Base-by-base conservation (phyloP, 2,329 filamentous ascomycete species). In the Fusarium redolens region DNA sequence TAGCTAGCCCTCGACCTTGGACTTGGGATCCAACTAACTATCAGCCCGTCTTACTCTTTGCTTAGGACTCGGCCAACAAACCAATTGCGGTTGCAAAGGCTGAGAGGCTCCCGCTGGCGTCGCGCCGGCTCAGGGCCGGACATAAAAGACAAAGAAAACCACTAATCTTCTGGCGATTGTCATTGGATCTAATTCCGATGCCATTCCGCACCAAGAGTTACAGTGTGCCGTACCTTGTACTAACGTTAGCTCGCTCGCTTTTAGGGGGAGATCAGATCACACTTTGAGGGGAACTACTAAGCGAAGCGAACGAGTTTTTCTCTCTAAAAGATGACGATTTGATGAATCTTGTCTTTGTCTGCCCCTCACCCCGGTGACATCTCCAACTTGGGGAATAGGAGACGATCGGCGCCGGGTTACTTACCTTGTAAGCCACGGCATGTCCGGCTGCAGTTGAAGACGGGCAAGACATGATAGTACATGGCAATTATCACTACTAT, bases 321-420 rank as follows among this genome's bases (percentile, higher is more conserved):
- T 67, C 30, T 40, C 38, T 52, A 30, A 47, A 54, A 59, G 64
- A 74, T 74, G 71, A 74, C 57, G 71, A 72, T 43, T 67, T 41
- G 43, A 61, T 43, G 37, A 71, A 54, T 48, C n/a, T 58, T 40
- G 64, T 48, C 64, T 25, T 58, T 50, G 30, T 48, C 31, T 56
- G 31, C 41, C 56, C 54, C 58, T 55, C 61, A 31, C 58, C 41
- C 68, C 43, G 55, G 57, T 54, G 55, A 48, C 52, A 57, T 54
- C 48, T 68, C 50, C 50, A 69, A 25, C 22, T 41, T 60, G 43
- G 50, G 48, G 56, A 67, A 73, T 57, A 73, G 61, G 70, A 60
- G 45, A 62, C 38, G 25, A 61, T 62, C 52, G 28, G 41, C 52
- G 50, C 64, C 57, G 54, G 64, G 37, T 66, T 66, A 48, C 54